Base-by-base conservation (phyloP, 2,329 filamentous ascomycete species). In the Cordyceps militaris region DNA sequence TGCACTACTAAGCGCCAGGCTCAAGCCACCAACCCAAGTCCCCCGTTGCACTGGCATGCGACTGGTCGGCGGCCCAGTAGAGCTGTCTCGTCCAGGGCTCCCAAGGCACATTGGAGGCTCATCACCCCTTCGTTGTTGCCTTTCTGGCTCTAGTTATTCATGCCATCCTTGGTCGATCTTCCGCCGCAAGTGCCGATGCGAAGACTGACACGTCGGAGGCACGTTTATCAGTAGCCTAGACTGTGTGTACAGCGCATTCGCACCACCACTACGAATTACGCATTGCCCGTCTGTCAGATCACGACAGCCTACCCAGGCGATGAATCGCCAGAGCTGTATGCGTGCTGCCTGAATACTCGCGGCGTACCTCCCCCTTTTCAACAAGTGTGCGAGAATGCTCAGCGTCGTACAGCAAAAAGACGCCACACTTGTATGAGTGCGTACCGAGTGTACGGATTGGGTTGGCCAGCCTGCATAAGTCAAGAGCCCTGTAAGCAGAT, bases 111-210 rank as follows among this genome's bases (percentile, higher is more conserved):
- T 32, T 30, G 24, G 32, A 38, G 26, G 53, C 32, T 26, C 44
- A 42, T 40, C 23, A 48, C 43, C 40, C 19, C n/a, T 23, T 40
- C 23, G 24, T 19, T 28, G 11, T 5, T 54, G 34, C 32, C 34
- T 36, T 40, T 28, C 36, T 51, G 40, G 19, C 34, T 34, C n/a
- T 44, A n/a, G n/a, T n/a, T n/a, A 30, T 44, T 23, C 13, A 24
- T 42, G 34, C 23, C 36, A 16, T 34, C 36, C 46, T 57, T 44
- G 47, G 47, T 28, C 38, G 55, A 57, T 57, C 47, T 30, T 19
- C 28, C 19, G 26, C 47, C 51, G 55, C 55, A 57, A 57, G 47
- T 57, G 55, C 47, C 55, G 55, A 56, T 50, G 54, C 19, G 32
- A 32, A 21, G 43, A 16, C 23, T 56, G 53, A 34, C 54, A 56